Percentiles rank a stretch among this genome's conserved stretches.
Evolutionary conservation across 495 filamentous ascomycete genomes (phyloP).

Genomic region (Tuber borchii): DNA sequence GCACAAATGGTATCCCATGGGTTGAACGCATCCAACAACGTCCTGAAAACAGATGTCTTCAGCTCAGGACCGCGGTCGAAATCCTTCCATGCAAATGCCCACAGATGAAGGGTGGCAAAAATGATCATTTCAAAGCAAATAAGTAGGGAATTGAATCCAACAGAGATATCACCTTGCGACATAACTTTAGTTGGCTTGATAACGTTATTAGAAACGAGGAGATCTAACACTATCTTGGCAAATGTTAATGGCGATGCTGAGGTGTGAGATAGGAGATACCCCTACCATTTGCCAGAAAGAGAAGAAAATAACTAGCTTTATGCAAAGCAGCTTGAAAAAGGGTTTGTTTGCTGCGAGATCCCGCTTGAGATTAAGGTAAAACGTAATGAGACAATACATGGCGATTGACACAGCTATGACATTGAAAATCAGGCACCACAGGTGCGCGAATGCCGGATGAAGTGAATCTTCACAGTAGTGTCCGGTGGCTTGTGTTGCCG

Average conservation of each 20-base stretch:
- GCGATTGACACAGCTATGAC: slow-evolving; percentile 70
- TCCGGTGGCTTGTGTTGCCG: slow-evolving; percentile 60
- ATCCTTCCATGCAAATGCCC: slow-evolving; percentile 70
- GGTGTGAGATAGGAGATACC: slow-evolving; percentile 37
- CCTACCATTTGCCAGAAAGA: slow-evolving; percentile 77
- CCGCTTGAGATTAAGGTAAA: slow-evolving; percentile 68
- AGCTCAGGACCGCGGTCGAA: slow-evolving; percentile 51
- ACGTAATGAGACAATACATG: slow-evolving; percentile 89
- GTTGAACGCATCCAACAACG: slow-evolving; percentile 69
- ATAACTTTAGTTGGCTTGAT: slow-evolving; percentile 58
- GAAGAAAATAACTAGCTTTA: slow-evolving; percentile 91
- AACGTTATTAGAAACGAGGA: slow-evolving; percentile 58
- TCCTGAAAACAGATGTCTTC: slow-evolving; percentile 52
- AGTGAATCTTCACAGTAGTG: slow-evolving; percentile 74
- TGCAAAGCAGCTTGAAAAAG: slow-evolving; percentile 77
- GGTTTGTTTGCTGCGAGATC: slow-evolving; percentile 65
- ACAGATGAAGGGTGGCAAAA: slow-evolving; percentile 72
- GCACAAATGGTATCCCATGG: slow-evolving; percentile 78
- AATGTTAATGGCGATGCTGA: slow-evolving; percentile 8
- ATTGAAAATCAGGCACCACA: slow-evolving; percentile 75
- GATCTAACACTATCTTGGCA: slow-evolving; percentile 56
- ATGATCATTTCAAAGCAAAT: slow-evolving; percentile 84
- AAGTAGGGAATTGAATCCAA: slow-evolving; percentile 70
- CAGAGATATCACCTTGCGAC: slow-evolving; percentile 66
- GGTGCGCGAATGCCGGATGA: slow-evolving; percentile 68